Evolutionary conservation across 352 stramenopile genomes (phyloP).

Genomic region (Proteromonas lacertae): DNA sequence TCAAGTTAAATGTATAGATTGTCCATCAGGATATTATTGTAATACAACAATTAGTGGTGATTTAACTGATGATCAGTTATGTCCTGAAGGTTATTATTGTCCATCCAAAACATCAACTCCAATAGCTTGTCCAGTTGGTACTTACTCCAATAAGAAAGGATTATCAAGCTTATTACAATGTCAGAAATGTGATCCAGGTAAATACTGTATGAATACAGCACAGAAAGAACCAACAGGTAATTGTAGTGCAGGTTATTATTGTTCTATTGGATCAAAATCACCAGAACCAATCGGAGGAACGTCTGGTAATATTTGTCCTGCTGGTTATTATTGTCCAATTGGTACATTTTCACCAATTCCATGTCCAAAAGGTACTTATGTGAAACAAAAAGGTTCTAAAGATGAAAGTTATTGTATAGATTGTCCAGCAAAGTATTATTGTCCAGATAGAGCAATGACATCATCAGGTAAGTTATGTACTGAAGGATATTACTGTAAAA

Average conservation of each 20-base stretch:
- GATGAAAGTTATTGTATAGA: not conserved
- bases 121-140: slow-evolving; percentile 19
- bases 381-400: not conserved
- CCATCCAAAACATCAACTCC: not conserved
- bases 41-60: slow-evolving; percentile 33
- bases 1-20: slow-evolving; percentile 4
- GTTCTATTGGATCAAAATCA: slow-evolving; percentile 27
- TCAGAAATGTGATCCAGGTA: slow-evolving; percentile 28
- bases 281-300: slow-evolving; percentile 14
- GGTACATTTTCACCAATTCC: slow-evolving; percentile 4
- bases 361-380: slow-evolving; percentile 18
- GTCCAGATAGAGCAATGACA: slow-evolving; percentile 6
- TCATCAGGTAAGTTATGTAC: slow-evolving; percentile 9
- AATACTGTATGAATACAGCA: slow-evolving; percentile 28
- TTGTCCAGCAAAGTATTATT: slow-evolving; percentile 31
- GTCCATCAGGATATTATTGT: slow-evolving; percentile 27
- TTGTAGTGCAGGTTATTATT: slow-evolving; percentile 70
- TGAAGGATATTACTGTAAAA: slow-evolving; percentile 23
- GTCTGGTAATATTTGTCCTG: slow-evolving; percentile 9
- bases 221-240: slow-evolving; percentile 19
- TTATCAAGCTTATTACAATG: slow-evolving; percentile 11
- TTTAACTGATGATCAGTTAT: not conserved
- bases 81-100: slow-evolving; percentile 1
- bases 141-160: slow-evolving; percentile 32
- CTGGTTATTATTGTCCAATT: slow-evolving; percentile 19